Percentiles rank a stretch among this genome's conserved stretches.
These are phyloP conservation scores for Agapanthus africanus DNA, from an alignment of 106 monocot genomes.

Conservation along the genomic window DNA sequence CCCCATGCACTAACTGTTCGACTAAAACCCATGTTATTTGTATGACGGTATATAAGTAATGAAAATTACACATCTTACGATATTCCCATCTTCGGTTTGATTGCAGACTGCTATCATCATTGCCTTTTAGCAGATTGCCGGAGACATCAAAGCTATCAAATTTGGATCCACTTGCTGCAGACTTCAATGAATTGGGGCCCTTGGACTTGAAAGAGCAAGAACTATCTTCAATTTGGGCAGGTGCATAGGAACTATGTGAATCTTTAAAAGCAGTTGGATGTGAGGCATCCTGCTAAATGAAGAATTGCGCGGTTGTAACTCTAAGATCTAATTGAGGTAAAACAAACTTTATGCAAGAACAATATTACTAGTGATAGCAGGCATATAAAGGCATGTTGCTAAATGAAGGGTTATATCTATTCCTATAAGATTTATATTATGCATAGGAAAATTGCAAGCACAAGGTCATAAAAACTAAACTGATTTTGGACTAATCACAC, in stretches of 20 bases:
- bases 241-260: constrained; percentile 23
- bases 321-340: not conserved
- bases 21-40: too few species aligned
- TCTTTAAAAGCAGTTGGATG: constrained; percentile 25
- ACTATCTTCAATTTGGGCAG: constrained; percentile 51
- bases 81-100: constrained; percentile 16
- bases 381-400: too few species aligned
- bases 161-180: constrained; percentile 28
- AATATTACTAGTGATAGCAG: too few species aligned
- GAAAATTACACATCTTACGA: constrained; percentile 30
- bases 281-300: constrained; percentile 24
- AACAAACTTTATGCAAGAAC: too few species aligned
- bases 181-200: constrained; percentile 26
- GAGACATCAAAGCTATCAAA: constrained; percentile 19
- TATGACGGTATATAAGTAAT: not conserved
- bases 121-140: constrained; percentile 12
- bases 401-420: too few species aligned
- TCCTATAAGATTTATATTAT: too few species aligned
- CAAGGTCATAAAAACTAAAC: not conserved
- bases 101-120: constrained; percentile 23
- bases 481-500: not conserved
- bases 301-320: not conserved
- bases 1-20: not conserved
- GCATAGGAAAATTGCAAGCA: not conserved
- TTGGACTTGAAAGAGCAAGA: constrained; percentile 54